phyloP scores from a whole-genome alignment of 306 rosid genomes.

The Cucurbita maxima region DNA sequence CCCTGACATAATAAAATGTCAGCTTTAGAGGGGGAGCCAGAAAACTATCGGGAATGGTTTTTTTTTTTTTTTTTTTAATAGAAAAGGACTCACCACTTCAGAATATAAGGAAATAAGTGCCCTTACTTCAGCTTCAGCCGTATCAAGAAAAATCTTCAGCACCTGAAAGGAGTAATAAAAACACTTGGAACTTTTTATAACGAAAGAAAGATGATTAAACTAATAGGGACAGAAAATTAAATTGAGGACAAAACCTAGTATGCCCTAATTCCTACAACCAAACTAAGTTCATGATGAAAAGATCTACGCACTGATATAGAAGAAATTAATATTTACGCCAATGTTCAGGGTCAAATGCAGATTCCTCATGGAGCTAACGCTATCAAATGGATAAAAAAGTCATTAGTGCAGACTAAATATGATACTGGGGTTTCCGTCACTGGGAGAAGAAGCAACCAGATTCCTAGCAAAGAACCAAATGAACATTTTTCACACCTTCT shows the following conservation, averaged over 20 bases:
- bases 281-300: neutral
- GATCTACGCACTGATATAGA: neutral
- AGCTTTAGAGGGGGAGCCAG: slow-evolving; percentile 9
- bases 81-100: slow-evolving; percentile 66
- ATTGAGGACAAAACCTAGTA: neutral
- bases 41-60: neutral
- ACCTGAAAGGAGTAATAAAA: slow-evolving; percentile 37
- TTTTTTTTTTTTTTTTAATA: neutral
- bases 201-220: neutral
- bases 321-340: neutral
- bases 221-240: neutral
- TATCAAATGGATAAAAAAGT: no score
- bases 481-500: slow-evolving; percentile 35
- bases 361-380: neutral
- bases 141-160: slow-evolving; percentile 71
- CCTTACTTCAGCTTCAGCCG: slow-evolving; percentile 98
- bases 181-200: neutral
- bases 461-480: neutral
- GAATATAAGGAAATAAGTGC: slow-evolving; percentile 79
- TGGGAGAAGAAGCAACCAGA: neutral
- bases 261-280: neutral
- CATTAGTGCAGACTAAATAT: neutral
- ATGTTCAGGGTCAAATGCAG: neutral
- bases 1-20: slow-evolving; percentile 46
- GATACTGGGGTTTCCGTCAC: neutral